phyloP scores from a whole-genome alignment of 2,329 filamentous ascomycete genomes.

The Cytospora piceicola region DNA sequence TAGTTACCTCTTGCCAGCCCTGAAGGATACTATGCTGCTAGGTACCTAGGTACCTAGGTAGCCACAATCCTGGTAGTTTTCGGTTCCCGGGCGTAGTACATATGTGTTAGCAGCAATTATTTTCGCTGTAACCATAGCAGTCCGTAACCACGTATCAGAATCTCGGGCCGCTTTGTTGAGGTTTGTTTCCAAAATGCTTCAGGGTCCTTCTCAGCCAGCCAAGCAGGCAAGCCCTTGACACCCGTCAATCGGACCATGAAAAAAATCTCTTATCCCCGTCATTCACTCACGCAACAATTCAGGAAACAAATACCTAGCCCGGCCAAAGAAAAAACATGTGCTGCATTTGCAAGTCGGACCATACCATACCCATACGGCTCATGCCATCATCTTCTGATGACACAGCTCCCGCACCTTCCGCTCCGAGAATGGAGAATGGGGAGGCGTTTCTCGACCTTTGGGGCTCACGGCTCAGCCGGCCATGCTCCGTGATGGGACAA shows the following conservation, averaged over 20 bases:
- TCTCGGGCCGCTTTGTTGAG: background rate
- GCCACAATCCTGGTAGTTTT: background rate
- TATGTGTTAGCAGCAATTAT: conserved; percentile 17
- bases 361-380: conserved; percentile 15
- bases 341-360: conserved; percentile 26
- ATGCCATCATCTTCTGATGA: conserved; percentile 15
- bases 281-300: conserved; percentile 24
- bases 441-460: background rate
- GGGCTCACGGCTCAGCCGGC: conserved; percentile 1
- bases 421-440: background rate
- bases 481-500: conserved; percentile 11
- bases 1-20: too few species aligned
- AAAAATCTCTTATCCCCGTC: conserved; percentile 21
- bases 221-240: conserved; percentile 16
- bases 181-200: conserved; percentile 19
- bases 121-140: conserved; percentile 26
- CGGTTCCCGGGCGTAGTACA: background rate
- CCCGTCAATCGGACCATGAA: conserved; percentile 18
- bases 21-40: too few species aligned
- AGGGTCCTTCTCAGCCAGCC: conserved; percentile 13
- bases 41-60: too few species aligned
- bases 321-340: conserved; percentile 25
- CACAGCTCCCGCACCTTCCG: conserved; percentile 16
- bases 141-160: conserved; percentile 8
- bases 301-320: background rate